Conservation (phyloP, 805 yeast species). For the Limtongozyma cylindracea region DNA sequence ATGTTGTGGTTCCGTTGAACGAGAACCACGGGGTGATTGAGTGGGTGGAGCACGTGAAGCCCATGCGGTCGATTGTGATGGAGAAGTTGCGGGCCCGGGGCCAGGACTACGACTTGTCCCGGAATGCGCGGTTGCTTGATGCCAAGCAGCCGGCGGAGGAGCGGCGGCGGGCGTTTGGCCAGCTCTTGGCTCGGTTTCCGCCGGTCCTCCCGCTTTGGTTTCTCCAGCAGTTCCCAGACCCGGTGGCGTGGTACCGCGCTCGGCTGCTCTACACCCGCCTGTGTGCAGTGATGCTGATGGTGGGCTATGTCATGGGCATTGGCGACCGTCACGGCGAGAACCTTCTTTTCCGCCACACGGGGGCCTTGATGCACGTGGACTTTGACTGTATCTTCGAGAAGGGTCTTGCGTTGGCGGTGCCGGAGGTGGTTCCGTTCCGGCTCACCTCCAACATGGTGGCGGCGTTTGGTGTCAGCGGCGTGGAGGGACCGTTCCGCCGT, state of each 20-base stretch:
- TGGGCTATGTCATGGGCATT: slow-evolving; percentile 78
- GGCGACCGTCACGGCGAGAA: slow-evolving; percentile 97
- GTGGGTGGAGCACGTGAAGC: slow-evolving; percentile 43
- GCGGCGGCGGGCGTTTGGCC: slow-evolving; percentile 5
- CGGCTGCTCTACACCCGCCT: slow-evolving; percentile 55
- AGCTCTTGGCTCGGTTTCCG: slow-evolving; percentile 13
- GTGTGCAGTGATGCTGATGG: slow-evolving; percentile 91
- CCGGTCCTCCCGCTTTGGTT: slow-evolving; percentile 80
- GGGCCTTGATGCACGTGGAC: slow-evolving; percentile 78
- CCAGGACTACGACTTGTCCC: too few species aligned
- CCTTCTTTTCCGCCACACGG: slow-evolving; percentile 46
- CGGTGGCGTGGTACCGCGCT: slow-evolving; percentile 65
- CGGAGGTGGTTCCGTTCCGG: slow-evolving; percentile 89
- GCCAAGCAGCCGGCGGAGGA: slow-evolving; percentile 4
- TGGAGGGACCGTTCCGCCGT: slow-evolving; percentile 73
- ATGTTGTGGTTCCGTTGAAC: slow-evolving; percentile 71
- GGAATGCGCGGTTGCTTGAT: too few species aligned
- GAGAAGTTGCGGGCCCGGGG: too few species aligned
- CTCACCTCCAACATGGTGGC: slow-evolving; percentile 72
- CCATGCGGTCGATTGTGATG: slow-evolving; percentile 41
- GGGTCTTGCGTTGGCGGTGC: slow-evolving; percentile 43
- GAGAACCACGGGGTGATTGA: slow-evolving; percentile 83
- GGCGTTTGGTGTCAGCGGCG: slow-evolving; percentile 70
- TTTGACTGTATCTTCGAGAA: slow-evolving; percentile 92
- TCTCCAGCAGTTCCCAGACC: slow-evolving; percentile 71